Percentiles rank a stretch among this genome's conserved stretches.
Conservation (phyloP, 2,329 filamentous ascomycete genomes). For the Epichloe coenophiala region DNA sequence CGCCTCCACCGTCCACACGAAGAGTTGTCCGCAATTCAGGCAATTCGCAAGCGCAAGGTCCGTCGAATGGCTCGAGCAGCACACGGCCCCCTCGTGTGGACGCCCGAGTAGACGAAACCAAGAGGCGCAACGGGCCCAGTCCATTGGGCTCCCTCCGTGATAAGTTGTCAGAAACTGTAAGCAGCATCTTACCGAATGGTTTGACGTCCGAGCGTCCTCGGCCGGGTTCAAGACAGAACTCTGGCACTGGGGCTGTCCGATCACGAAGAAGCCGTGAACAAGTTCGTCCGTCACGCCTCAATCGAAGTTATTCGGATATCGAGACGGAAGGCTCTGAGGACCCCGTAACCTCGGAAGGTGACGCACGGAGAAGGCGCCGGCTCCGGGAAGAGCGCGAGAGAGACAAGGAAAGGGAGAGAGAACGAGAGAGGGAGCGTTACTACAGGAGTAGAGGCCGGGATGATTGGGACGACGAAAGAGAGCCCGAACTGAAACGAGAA, state of each 20-base stretch:
- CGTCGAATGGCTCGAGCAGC: slow-evolving; percentile 11
- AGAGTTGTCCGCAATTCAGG: slow-evolving; percentile 18
- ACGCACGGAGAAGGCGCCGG: slow-evolving; percentile 13
- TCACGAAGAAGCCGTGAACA: slow-evolving; percentile 27
- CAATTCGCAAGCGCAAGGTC: slow-evolving; percentile 15
- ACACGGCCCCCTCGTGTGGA: slow-evolving; percentile 22
- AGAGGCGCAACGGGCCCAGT: slow-evolving; percentile 21
- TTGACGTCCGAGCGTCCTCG: slow-evolving; percentile 22
- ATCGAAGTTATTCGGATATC: slow-evolving; percentile 27
- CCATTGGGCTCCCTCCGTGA: slow-evolving; percentile 27
- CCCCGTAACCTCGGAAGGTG: slow-evolving; percentile 19
- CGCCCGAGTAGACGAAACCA: slow-evolving; percentile 22
- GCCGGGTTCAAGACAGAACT: slow-evolving; percentile 21
- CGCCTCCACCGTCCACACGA: slow-evolving; percentile 20
- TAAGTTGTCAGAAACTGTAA: slow-evolving; percentile 31
- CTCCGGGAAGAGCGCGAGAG: slow-evolving; percentile 14
- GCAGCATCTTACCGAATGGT: slow-evolving; percentile 27
- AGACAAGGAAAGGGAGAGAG: slow-evolving; percentile 21
- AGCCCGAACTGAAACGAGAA: slow-evolving; percentile 17
- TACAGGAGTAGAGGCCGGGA: slow-evolving; percentile 20
- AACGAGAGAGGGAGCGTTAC: slow-evolving; percentile 22
- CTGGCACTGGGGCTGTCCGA: slow-evolving; percentile 17
- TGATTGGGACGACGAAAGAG: slow-evolving; percentile 20
- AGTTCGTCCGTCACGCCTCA: slow-evolving; percentile 26
- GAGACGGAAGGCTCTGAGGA: slow-evolving; percentile 24